Evolutionary conservation across 75 land plant species (phyloP), one percentile per base, ranked within the genome.

Genomic region (Sequoia sempervirens): DNA sequence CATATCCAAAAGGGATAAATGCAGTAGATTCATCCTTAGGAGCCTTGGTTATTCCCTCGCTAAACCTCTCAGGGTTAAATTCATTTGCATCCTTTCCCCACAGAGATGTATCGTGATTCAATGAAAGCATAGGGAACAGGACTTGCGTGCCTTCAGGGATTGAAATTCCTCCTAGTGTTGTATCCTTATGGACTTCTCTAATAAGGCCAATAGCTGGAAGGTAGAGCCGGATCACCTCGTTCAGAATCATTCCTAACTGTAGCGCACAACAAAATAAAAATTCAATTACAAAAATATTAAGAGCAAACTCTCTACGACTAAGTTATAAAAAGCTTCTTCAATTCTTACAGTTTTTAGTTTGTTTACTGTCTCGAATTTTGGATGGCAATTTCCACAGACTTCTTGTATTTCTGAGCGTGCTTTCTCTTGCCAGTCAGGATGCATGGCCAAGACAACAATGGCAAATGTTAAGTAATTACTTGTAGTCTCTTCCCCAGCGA

Each of bases 71-170:
- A 15, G 93, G 92, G 2, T 90, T 90, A 87, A 90, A 92, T 37
- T 85, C 52, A 68, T 87, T 52, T 1, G 85, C 93, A 72, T 88
- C 92, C 9, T 86, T 85, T 1, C 91, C 92, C 93, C 93, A 92
- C 18, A 74, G 30, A 36, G 85, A 80, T n/a, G 73, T 70, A 46
- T 90, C 83, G 23, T 61, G 84, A 53, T 92, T 92, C 23, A 90
- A 72, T 8, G 83, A 14, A 17, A 74, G 46, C 14, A 87, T 47
- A 17, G 92, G 88, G 9, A 91, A 79, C 28, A 32, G 7, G 2
- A 91, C 12, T 0, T 28, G 15, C 14, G 83, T 83, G 56, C 82
- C 90, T 52, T 79, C 81, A 2, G 85, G 88, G 20, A 91, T 72
- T 20, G 34, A 9, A 3, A 87, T 7, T 20, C 36, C 20, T n/a